Conservation (phyloP, 1,284 basidiomycete genomes). For the Leccinum subatratum region DNA sequence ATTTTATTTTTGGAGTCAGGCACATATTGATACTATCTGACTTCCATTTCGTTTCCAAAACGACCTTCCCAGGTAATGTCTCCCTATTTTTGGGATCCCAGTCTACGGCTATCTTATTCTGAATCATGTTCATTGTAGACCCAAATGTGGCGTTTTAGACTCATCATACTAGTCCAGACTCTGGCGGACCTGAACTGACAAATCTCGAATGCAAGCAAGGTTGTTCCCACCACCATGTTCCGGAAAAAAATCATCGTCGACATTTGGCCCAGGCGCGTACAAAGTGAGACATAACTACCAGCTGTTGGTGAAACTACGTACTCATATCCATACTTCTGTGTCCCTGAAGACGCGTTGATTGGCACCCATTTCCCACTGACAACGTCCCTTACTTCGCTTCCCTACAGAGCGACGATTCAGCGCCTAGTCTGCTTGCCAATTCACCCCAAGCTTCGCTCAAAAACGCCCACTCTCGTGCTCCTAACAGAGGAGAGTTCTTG, state of each 20-base stretch:
- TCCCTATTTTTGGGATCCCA: not conserved
- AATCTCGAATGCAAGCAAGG: not conserved
- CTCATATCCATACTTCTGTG: not conserved
- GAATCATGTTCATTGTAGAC: not conserved
- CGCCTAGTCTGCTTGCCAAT: not conserved
- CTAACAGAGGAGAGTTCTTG: not conserved
- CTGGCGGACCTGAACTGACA: not conserved
- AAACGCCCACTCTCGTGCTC: not conserved
- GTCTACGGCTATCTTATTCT: not conserved
- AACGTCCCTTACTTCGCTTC: not conserved
- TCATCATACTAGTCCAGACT: too few relatives aligned
- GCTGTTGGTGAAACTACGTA: not conserved
- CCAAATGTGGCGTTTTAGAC: not conserved
- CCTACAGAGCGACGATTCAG: not conserved
- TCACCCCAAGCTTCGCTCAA: not conserved
- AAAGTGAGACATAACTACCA: too few relatives aligned
- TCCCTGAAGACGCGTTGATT: not conserved
- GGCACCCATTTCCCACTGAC: not conserved
- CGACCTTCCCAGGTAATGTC: not conserved
- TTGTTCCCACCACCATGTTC: not conserved
- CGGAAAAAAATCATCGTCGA: not conserved
- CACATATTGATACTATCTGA: not conserved
- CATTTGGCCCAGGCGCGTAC: not conserved
- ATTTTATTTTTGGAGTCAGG: too few relatives aligned
- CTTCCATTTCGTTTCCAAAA: not conserved